A percentile compares a stretch with the other conserved stretches of the same genome.
phyloP scores from a whole-genome alignment of 352 stramenopile species.

The Globisporangium alternatum region DNA sequence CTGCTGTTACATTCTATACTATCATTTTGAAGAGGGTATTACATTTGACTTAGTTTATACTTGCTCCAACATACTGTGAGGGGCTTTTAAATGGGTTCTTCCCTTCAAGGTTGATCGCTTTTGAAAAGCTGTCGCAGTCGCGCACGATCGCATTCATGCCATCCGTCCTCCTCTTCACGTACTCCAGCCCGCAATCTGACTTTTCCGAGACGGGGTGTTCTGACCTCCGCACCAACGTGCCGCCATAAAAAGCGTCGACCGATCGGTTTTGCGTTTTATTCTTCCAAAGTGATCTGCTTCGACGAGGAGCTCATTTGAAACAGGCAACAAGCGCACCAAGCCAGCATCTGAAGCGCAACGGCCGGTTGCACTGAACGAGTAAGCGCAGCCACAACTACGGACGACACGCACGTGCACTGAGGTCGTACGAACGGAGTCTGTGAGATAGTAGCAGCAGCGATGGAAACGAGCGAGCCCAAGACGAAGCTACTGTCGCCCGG shows the following conservation, averaged over 20 bases:
- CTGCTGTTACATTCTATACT: too few species aligned
- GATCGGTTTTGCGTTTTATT: constrained; percentile 11
- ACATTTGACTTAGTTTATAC: too few species aligned
- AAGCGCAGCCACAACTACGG: background rate
- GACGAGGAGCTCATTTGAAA: constrained; percentile 10
- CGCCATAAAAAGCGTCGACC: background rate
- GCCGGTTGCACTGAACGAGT: background rate
- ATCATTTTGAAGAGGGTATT: background rate
- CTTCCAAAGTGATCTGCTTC: constrained; percentile 5
- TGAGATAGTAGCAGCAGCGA: background rate
- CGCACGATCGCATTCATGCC: background rate
- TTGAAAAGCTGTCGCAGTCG: constrained; percentile 1
- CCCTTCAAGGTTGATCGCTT: constrained; percentile 6
- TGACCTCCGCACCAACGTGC: background rate
- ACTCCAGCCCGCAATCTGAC: too few species aligned
- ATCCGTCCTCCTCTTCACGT: background rate
- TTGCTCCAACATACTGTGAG: too few species aligned
- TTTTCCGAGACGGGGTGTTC: background rate
- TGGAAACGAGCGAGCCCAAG: constrained; percentile 11
- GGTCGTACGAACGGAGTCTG: background rate
- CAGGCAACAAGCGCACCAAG: background rate
- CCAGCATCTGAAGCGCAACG: background rate
- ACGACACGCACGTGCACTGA: background rate
- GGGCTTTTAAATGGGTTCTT: background rate
- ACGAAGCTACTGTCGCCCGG: constrained; percentile 16